Base-by-base conservation (phyloP, 1,139 yeast genomes). In the Geotrichum siamense region DNA sequence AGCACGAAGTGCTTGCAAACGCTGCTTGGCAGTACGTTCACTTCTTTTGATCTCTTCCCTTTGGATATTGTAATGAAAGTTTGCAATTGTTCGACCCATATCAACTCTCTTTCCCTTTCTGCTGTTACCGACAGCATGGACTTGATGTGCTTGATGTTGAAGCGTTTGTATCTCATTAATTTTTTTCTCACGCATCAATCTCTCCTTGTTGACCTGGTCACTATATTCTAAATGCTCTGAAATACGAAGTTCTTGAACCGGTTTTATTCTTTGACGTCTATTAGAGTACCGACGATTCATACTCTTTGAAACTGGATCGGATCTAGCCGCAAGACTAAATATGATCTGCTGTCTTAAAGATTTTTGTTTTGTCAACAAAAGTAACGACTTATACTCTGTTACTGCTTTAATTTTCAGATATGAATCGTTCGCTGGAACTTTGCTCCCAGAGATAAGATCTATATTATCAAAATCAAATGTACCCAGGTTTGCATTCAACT, bases 1-100 rank as follows among this genome's bases (percentile, higher is more conserved):
- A 29, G 95, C 84, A 62, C 85, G 84, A 72, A 91, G 78, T n/a
- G 98, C 98, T 63, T 86, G 96, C 64, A 91, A 77, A 79, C 98
- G 94, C 64, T 89, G 96, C 63, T 85, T 89, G 35, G 98, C 98
- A 32, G 89, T 89, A 59, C 80, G 78, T 63, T 91, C 98, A 43
- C 83, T 68, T 55, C 87, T 80, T 63, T 79, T 82, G 51, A 82
- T 79, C 62, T 91, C 98, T 56, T 91, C 98, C 61, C 80, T 83
- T 63, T 89, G 97, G 39, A 61, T 61, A 31, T 52, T 56, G 28
- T 47, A 42, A 49, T 64, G 68, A 34, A 53, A 51, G 43, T 54
- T 57, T 15, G 41, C 35, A 26, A 64, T 45, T n/a, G 55, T 47
- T 46, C 55, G 57, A 26, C 56, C 55, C 12, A 63, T 39, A 16